Evolutionary conservation across 495 filamentous ascomycete species (phyloP).

Genomic region (Amphirosellinia nigrospora): DNA sequence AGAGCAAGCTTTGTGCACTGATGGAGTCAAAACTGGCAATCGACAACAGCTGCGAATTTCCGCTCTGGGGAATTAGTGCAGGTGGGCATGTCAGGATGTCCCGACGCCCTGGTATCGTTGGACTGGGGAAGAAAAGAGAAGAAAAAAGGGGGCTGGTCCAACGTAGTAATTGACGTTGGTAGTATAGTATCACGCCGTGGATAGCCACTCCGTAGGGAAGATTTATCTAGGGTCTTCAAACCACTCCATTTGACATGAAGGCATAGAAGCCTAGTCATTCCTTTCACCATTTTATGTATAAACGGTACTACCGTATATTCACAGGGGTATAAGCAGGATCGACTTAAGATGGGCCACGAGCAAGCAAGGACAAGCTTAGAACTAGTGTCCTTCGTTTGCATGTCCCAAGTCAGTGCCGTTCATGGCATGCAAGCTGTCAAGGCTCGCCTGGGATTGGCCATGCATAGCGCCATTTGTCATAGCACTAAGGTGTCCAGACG

Average conservation of each 20-base stretch:
- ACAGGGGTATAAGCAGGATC: background rate
- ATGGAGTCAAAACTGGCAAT: constrained; percentile 3
- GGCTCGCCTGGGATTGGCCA: constrained; percentile 6
- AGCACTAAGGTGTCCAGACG: constrained; percentile 23
- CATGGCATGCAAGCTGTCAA: background rate
- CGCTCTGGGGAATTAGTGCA: background rate
- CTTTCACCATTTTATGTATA: background rate
- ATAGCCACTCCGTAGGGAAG: background rate
- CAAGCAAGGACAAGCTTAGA: constrained; percentile 3
- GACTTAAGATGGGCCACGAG: background rate
- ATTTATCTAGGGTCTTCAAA: background rate
- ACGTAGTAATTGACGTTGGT: background rate
- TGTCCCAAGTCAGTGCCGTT: constrained; percentile 28
- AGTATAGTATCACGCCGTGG: constrained; percentile 5
- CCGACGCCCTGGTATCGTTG: background rate
- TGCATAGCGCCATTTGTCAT: constrained; percentile 26
- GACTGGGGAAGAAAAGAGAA: background rate
- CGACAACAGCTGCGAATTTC: background rate
- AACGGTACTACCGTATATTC: background rate
- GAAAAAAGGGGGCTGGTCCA: background rate
- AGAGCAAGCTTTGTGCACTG: background rate
- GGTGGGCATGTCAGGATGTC: background rate
- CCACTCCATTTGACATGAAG: background rate
- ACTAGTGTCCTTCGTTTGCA: constrained; percentile 23
- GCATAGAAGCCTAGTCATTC: background rate